A percentile compares a stretch with the other conserved stretches of the same genome.
Conservation (phyloP, 176 grass and related monocot species). For the Luzula sylvatica region DNA sequence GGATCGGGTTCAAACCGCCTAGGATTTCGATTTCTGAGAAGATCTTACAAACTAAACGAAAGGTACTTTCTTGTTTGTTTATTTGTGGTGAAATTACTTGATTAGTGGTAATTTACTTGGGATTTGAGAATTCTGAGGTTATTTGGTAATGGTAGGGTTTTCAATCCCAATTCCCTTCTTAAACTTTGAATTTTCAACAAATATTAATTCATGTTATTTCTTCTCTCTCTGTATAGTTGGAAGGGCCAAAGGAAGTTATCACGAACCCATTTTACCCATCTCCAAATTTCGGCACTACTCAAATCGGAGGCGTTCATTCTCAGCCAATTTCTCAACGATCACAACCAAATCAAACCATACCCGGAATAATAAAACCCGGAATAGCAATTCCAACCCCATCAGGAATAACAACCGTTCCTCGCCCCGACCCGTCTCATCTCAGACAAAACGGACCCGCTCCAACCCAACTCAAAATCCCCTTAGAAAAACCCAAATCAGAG, state of each 20-base stretch:
- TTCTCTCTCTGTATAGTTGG: conserved; percentile 54
- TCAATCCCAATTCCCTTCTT: conserved; percentile 3
- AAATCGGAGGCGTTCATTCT: conserved; percentile 1
- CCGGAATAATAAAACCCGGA: conserved; percentile 31
- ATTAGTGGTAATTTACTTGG: not conserved
- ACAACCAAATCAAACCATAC: too few species aligned
- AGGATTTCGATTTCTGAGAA: conserved; percentile 77
- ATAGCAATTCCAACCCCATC: conserved; percentile 32
- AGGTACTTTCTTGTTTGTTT: conserved; percentile 36
- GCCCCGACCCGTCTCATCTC: conserved; percentile 28
- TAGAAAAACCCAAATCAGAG: conserved; percentile 33
- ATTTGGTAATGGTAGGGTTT: conserved; percentile 5
- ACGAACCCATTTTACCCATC: conserved; percentile 39
- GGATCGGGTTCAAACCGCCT: conserved; percentile 66
- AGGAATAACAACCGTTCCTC: conserved; percentile 23
- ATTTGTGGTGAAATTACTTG: not conserved
- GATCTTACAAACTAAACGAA: conserved; percentile 82
- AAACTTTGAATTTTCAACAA: not conserved
- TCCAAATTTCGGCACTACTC: conserved; percentile 11
- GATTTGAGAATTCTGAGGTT: not conserved
- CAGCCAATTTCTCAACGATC: conserved; percentile 34
- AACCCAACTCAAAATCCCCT: not conserved
- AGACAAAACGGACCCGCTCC: conserved; percentile 39
- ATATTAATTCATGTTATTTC: not conserved
- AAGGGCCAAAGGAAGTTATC: conserved; percentile 65